Base-by-base conservation (phyloP, 371 early-diverging fungal genomes). In the Cokeromyces recurvatus region DNA sequence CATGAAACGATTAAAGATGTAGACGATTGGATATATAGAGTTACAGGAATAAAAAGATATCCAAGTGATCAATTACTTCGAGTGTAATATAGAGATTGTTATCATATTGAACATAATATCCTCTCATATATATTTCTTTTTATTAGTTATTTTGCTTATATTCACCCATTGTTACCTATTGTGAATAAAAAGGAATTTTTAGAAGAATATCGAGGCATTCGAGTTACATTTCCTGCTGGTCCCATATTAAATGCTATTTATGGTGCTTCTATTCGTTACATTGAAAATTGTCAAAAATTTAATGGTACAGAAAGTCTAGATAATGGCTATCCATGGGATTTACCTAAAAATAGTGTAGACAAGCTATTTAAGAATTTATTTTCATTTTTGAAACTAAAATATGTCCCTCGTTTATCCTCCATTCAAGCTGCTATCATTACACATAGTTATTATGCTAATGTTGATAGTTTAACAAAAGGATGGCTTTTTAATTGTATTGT, bases 361-460 rank as follows among this genome's bases (percentile, higher is more conserved):
- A 11, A 15, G 5, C 37, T 56, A 9, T 40, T 46, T 20, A 10
- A 41, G 23, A 46, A 32, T 11, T 14, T 57, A 10, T 31, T 51
- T 12, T 15, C 10, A 3, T 51, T 46, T 16, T 22, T 46, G 0
- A 45, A 32, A 27, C 32, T 29, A 34, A 51, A 16, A 20, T 57
- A 46, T 16, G 9, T 14, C 1, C 66, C 67, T 3, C 57, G 57
- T 9, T 34, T 68, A 12, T 51, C 63, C 5, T 55, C 56, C 14
- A 50, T 68, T 0, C 73, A 73, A 42, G 59, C 73, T 1, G 53
- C 54, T 25, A 46, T 69, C 14, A 45, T 73, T 8, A 53, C 55
- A 0, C 64, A 69, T 8, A 66, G 66, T 35, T 65, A 59, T 31
- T 50, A 62, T 43, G 58, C 53, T 2, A 57, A 53, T 34, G 31